Evolutionary conservation across 148 eudicot species (phyloP).

Genomic region (Amaranthus cruentus): DNA sequence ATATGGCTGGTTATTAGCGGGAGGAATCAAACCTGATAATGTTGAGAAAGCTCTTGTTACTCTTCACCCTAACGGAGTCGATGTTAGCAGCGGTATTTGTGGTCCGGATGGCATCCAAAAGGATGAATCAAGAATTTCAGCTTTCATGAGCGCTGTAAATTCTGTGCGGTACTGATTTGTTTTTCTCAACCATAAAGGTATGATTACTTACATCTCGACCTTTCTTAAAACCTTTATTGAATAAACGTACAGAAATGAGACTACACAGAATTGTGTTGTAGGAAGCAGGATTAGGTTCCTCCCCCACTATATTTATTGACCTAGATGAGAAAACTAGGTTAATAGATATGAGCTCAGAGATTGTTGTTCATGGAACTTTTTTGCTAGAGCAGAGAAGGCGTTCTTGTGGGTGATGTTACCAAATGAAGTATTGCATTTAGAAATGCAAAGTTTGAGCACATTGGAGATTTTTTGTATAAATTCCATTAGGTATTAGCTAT

Average conservation of each 20-base stretch:
- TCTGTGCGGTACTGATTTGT: conserved; percentile 41
- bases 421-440: too few species aligned
- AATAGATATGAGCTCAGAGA: too few species aligned
- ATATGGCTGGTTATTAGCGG: conserved; percentile 87
- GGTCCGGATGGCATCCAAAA: conserved; percentile 66
- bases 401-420: too few species aligned
- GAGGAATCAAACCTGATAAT: conserved; percentile 74
- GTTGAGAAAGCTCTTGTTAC: conserved; percentile 56
- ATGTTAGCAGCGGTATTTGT: conserved; percentile 93
- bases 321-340: too few species aligned
- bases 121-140: conserved; percentile 46
- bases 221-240: background rate
- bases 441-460: too few species aligned
- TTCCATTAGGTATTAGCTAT: too few species aligned
- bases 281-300: too few species aligned
- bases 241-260: background rate
- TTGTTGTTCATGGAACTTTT: too few species aligned
- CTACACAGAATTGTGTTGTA: too few species aligned
- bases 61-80: conserved; percentile 71
- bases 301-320: too few species aligned
- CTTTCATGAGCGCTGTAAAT: conserved; percentile 67
- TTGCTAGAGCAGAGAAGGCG: too few species aligned
- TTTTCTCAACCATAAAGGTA: background rate
- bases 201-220: background rate
- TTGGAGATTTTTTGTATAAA: too few species aligned